Percentiles rank a stretch among this genome's conserved stretches.
These are phyloP conservation scores for Venturia effusa DNA, from an alignment of 2,329 filamentous ascomycete species.

Conservation along the genomic window DNA sequence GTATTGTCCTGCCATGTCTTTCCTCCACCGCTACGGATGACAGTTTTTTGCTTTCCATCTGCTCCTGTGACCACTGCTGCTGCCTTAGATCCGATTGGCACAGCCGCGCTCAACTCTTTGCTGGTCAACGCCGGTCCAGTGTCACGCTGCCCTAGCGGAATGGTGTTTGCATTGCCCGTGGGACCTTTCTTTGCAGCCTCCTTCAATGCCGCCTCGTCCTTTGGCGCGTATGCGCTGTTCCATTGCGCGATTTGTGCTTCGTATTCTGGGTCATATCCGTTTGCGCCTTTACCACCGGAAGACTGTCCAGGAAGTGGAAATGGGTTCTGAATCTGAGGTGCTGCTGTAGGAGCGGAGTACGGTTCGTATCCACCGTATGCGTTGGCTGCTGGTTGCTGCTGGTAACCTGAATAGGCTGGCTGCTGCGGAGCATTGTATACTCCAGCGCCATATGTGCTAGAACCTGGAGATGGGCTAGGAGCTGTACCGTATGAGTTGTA, in stretches of 20 bases:
- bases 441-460: neutral
- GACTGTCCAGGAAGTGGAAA: constrained; percentile 55
- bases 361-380: constrained; percentile 29
- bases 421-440: constrained; percentile 6
- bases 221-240: constrained; percentile 76
- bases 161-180: constrained; percentile 32
- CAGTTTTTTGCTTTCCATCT: constrained; percentile 68
- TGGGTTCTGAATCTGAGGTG: constrained; percentile 68
- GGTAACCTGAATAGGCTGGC: constrained; percentile 2
- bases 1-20: constrained; percentile 85
- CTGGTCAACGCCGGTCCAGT: constrained; percentile 26
- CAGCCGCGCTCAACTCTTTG: constrained; percentile 27
- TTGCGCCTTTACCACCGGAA: constrained; percentile 23
- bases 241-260: constrained; percentile 89
- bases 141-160: constrained; percentile 13
- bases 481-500: neutral
- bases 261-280: constrained; percentile 58
- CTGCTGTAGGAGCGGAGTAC: constrained; percentile 27
- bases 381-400: constrained; percentile 3
- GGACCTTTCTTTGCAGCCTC: constrained; percentile 20
- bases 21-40: constrained; percentile 77
- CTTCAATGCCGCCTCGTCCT: constrained; percentile 36
- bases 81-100: constrained; percentile 32
- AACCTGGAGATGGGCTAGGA: constrained; percentile 2
- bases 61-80: constrained; percentile 32